Conservation (phyloP, 306 rosid species). For the Inga leiocalycina region DNA sequence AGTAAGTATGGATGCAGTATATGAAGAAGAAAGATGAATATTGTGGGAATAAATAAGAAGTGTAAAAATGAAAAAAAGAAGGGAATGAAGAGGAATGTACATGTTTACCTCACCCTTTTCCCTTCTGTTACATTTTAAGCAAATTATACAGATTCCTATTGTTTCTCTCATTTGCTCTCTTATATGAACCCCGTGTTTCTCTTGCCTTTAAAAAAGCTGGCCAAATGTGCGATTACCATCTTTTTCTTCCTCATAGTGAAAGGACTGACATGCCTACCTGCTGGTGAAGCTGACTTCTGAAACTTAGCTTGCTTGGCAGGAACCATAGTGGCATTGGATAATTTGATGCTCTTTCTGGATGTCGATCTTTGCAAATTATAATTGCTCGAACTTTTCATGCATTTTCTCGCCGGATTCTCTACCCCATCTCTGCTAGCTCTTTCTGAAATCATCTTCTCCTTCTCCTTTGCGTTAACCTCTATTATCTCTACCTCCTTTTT, state of each 20-base stretch:
- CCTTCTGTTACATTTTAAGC: conserved; percentile 13
- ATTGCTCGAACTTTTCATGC: conserved; percentile 46
- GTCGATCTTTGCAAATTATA: conserved; percentile 31
- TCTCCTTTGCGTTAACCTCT: conserved; percentile 41
- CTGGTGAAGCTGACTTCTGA: conserved; percentile 64
- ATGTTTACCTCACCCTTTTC: conserved; percentile 32
- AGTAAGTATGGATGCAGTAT: background rate
- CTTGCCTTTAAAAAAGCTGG: conserved; percentile 64
- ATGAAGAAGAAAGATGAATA: conserved; percentile 19
- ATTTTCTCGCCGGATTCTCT: conserved; percentile 47
- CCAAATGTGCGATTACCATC: conserved; percentile 67
- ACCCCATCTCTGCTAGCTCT: conserved; percentile 50
- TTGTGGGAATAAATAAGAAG: background rate
- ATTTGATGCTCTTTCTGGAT: conserved; percentile 46
- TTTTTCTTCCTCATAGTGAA: conserved; percentile 65
- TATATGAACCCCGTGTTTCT: conserved; percentile 12
- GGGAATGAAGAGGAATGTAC: background rate
- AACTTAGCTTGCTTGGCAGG: conserved; percentile 50
- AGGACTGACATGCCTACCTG: conserved; percentile 48
- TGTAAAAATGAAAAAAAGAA: background rate
- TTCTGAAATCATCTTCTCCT: conserved; percentile 44
- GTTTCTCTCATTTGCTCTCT: background rate
- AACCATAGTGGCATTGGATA: conserved; percentile 43
- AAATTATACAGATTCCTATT: background rate
- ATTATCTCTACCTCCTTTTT: conserved; percentile 46